Percentiles rank a stretch among this genome's conserved stretches.
Conservation (phyloP, 2,329 filamentous ascomycete genomes). For the Elsinoe arachidis region DNA sequence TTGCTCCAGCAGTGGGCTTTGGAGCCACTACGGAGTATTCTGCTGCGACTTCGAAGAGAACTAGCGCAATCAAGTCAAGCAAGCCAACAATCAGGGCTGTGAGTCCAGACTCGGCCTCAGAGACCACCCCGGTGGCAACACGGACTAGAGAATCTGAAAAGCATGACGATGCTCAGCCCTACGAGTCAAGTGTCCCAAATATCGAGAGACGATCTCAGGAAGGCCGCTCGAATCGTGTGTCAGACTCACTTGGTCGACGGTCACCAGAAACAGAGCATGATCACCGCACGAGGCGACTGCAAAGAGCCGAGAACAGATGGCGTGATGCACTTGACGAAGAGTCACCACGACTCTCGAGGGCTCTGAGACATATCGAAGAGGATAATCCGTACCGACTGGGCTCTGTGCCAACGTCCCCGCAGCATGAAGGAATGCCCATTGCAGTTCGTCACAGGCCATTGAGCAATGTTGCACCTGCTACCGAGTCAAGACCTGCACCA, state of each 20-base stretch:
- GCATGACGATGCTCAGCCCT: no score
- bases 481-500: neutral
- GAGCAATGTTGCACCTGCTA: neutral
- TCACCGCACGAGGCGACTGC: slow-evolving; percentile 22
- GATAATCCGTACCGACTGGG: slow-evolving; percentile 27
- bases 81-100: slow-evolving; percentile 31
- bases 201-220: no score
- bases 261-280: slow-evolving; percentile 11
- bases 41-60: neutral
- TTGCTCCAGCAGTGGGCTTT: no score
- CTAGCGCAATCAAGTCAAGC: neutral
- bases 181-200: no score
- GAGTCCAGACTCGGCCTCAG: slow-evolving; percentile 20
- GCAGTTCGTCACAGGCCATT: neutral
- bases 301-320: slow-evolving; percentile 35
- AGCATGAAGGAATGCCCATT: slow-evolving; percentile 14
- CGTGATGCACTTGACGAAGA: slow-evolving; percentile 32
- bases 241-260: neutral
- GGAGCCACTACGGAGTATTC: neutral
- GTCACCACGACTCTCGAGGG: slow-evolving; percentile 24
- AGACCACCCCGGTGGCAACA: no score
- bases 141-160: no score
- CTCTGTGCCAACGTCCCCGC: slow-evolving; percentile 18
- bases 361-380: slow-evolving; percentile 19
- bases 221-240: no score